Evolutionary conservation across 176 grass and related monocot genomes (phyloP), one percentile per base, ranked within the genome.

Genomic region (Eleusine coracana): DNA sequence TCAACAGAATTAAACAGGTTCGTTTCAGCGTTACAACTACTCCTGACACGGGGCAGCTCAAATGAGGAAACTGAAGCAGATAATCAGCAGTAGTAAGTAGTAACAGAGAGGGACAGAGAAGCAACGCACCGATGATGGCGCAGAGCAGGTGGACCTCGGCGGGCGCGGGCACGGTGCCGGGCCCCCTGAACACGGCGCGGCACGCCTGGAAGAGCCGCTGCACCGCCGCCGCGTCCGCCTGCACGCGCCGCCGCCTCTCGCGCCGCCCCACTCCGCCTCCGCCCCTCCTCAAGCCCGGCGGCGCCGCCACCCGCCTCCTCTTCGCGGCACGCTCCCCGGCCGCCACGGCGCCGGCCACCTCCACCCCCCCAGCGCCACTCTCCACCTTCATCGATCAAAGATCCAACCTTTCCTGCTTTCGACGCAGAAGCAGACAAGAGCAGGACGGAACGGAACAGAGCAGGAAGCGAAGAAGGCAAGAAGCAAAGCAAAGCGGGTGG

Each of bases 131-230:
- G 73, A 98, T 85, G 54, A 95, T 80, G 39, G 55, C 79, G 70
- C 85, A 77, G 67, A 98, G 81, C 76, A 88, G 77, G 11, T 59
- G 63, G 60, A 93, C 96, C 40, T 98, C 85, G 48, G 74, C 66
- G 21, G 88, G 90, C 27, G 9, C 66, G 51, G 92, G 96, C 10
- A 98, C 89, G 68, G 92, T 95, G 58, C 87, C 96, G 7, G 89
- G 80, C 0, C 96, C 96, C 59, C 75, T 55, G 87, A 98, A 98
- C 71, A 93, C 92, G 68, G 86, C 83, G 79, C 90, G 90, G 86
- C 96, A 98, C 1, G 91, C 85, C 74, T 75, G 86, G 82, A 98
- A 98, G 56, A 98, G 87, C 3, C 87, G 85, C 88, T 95, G 96
- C 58, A 95, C 77, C 10, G 75, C 56, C 39, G 84, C 6, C 18